Evolutionary conservation across 352 stramenopile genomes (phyloP), one percentile per base, ranked within the genome.

Genomic region (Pelagophyceae sp.): DNA sequence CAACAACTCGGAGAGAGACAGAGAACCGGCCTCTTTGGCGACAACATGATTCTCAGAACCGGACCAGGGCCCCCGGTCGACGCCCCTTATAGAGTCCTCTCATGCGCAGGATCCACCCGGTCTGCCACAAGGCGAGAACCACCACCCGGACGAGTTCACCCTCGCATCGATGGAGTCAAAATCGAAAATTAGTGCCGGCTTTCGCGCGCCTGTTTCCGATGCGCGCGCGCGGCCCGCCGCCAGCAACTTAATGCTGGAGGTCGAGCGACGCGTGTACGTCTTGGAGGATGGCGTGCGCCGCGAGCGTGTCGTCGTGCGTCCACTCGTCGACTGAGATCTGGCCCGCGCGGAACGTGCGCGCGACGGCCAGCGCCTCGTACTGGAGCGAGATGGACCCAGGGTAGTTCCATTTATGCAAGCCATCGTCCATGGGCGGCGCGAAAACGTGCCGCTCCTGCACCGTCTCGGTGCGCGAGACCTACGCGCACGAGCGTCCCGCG

Each of bases 351-450:
- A 51, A 23, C 15, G 67, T 37, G 23, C 67, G 33, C 67, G 25
- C 2, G 31, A 74, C 33, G 67, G 35, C 38, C 33, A 33, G 1
- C 15, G 67, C 67, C 38, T 74, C 67, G 67, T 74, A 74, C 67
- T 74, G 67, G 67, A 74, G 67, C 2, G 35, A 2, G 67, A 74
- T 74, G 67, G 67, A 74, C 35, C 67, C 67, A 11, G 67, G 67
- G 67, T 74, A 74, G 67, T 74, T 74, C 67, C 67, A 74, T 2
- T 5, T 3, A 37, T 74, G 67, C 5, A 1, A 17, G 33, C 67
- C 67, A 37, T 74, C 38, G 67, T 74, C 67, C 2, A 3, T 1
- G 1, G 67, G 67, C 35, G 23, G 35, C 15, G 23, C 17, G 38
- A 74, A 74, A 3, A 3, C 27, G 0, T 38, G 11, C 15, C 6